phyloP scores from a whole-genome alignment of 1,139 yeast species.

The Debaryomyces psychrophilus region DNA sequence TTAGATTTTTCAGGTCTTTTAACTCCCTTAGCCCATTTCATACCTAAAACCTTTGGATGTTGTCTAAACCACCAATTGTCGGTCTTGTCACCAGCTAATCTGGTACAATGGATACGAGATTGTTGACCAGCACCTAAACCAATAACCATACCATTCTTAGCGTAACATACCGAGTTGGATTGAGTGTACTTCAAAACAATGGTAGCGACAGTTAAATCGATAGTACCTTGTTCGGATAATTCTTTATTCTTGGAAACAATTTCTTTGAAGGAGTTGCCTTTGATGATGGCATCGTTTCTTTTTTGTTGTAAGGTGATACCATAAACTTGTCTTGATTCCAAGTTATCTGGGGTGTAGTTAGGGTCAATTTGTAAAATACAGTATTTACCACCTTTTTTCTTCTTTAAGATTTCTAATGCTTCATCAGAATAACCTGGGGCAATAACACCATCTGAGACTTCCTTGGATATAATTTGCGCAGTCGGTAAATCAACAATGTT shows the following conservation, averaged over 20 bases:
- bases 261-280: slow-evolving; percentile 84
- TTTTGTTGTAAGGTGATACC: slow-evolving; percentile 95
- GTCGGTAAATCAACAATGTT: slow-evolving; percentile 96
- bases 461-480: slow-evolving; percentile 94
- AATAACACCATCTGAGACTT: slow-evolving; percentile 97
- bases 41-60: slow-evolving; percentile 88
- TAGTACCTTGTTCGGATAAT: slow-evolving; percentile 86
- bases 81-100: slow-evolving; percentile 98
- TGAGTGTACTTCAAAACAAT: slow-evolving; percentile 96
- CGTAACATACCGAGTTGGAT: slow-evolving; percentile 96
- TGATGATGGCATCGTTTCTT: slow-evolving; percentile 96
- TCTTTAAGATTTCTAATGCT: slow-evolving; percentile 83
- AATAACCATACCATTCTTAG: slow-evolving; percentile 97
- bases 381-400: slow-evolving; percentile 97
- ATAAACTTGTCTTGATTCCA: slow-evolving; percentile 93
- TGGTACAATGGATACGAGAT: slow-evolving; percentile 97
- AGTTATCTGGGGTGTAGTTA: slow-evolving; percentile 76
- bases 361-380: slow-evolving; percentile 96
- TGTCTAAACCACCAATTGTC: slow-evolving; percentile 99
- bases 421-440: slow-evolving; percentile 96
- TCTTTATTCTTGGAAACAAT: slow-evolving; percentile 84
- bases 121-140: slow-evolving; percentile 99
- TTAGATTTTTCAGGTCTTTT: slow-evolving; percentile 98
- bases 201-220: slow-evolving; percentile 95
- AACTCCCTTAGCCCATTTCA: slow-evolving; percentile 97